Evolutionary conservation across 495 filamentous ascomycete species (phyloP).

Genomic region (Alectoria sarmentosa): DNA sequence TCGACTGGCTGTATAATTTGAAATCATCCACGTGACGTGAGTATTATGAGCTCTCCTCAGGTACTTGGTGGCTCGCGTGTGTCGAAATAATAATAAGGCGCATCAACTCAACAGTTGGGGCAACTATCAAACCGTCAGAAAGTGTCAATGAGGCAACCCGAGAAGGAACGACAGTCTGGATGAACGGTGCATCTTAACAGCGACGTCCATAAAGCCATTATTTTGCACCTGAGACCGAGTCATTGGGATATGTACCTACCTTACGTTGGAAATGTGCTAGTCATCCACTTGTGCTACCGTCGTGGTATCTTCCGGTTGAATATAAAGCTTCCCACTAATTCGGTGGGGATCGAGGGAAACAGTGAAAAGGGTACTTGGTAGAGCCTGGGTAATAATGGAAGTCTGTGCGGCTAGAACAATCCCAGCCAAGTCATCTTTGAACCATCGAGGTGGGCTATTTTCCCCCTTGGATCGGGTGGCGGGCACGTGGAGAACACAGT

Average conservation of each 20-base stretch:
- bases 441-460: too few species aligned
- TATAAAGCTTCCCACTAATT: constrained; percentile 5
- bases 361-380: background rate
- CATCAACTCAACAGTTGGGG: background rate
- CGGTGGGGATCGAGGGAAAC: background rate
- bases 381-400: constrained; percentile 3
- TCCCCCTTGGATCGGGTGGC: too few species aligned
- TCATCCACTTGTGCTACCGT: constrained; percentile 1
- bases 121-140: background rate
- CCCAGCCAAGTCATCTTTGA: too few species aligned
- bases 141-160: background rate
- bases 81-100: background rate
- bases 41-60: too few species aligned
- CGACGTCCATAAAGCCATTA: background rate
- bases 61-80: too few species aligned
- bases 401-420: constrained; percentile 20
- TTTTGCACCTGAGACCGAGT: background rate
- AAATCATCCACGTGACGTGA: too few species aligned
- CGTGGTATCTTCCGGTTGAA: constrained; percentile 7
- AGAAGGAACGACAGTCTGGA: background rate
- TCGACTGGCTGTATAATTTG: too few species aligned
- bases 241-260: constrained; percentile 10
- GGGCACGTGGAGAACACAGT: too few species aligned
- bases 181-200: background rate
- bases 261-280: constrained; percentile 12